Evolutionary conservation across 1,139 yeast genomes (phyloP), one percentile per base, ranked within the genome.

Genomic region (Debaryomyces udenii): DNA sequence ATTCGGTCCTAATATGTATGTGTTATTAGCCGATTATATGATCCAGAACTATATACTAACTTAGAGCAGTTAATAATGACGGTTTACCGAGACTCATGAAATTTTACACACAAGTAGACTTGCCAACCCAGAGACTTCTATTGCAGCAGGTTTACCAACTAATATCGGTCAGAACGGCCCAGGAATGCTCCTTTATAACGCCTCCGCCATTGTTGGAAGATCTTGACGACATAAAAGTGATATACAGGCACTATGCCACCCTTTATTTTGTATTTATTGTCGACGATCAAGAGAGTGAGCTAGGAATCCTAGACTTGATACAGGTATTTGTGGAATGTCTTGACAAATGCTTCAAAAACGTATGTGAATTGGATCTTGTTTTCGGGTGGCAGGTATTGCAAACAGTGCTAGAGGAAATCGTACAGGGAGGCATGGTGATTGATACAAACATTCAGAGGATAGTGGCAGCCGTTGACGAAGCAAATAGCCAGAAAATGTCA

Each of bases 391-490:
- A 93, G 62, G 95, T 90, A 10, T 68, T 93, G 32, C 96, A 93
- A 57, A 86, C 96, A 2, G 97, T 93, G 3, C 66, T 93, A 41
- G 93, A 86, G 57, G 98, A 94, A 55, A 86, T 93, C 31, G 86
- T 93, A 1, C 99, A 93, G 59, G 99, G 98, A 22, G 99, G 99
- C 0, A 85, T 94, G 95, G 99, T 93, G n/a, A 88, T 94, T 29
- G 99, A 93, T 60, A 91, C 99, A 1, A 89, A 85, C 53, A 88
- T 90, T 20, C 62, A 70, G 30, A 79, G 87, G 48, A 90, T 93
- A 29, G 96, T 91, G n/a, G 73, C 73, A n/a, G 90, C 94, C 0
- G 85, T 84, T 9, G 84, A 79, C 55, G 80, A 74, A 30, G 82
- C 83, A 32, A 79, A 78, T 54, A 67, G 75, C 40, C 81, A 77